Evolutionary conservation across 1,139 yeast species (phyloP).

Genomic region (Suhomyces wounanorum): DNA sequence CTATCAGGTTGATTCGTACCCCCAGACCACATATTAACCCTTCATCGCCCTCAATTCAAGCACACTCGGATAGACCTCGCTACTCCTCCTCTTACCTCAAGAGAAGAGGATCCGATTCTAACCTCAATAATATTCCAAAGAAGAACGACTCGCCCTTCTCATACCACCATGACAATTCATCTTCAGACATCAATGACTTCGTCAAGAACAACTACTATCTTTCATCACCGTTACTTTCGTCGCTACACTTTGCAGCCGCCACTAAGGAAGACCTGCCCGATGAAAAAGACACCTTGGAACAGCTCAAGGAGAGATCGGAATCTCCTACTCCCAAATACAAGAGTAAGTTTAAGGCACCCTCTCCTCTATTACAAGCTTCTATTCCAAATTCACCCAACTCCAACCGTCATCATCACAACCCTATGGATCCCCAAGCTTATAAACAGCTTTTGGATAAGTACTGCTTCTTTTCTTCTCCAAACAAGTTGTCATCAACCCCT

Average conservation of each 20-base stretch:
- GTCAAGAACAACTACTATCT: constrained; percentile 40
- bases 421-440: constrained; percentile 60
- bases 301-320: background rate
- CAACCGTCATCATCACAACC: constrained; percentile 1
- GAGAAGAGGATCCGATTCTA: constrained; percentile 37
- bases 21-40: constrained; percentile 2
- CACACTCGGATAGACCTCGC: constrained; percentile 33
- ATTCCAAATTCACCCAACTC: background rate
- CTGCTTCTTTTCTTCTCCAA: constrained; percentile 54
- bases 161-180: constrained; percentile 21
- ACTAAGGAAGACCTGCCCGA: constrained; percentile 1
- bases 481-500: background rate
- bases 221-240: constrained; percentile 42
- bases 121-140: constrained; percentile 18
- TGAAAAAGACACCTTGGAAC: background rate
- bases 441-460: constrained; percentile 69
- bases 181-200: constrained; percentile 31
- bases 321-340: constrained; percentile 12
- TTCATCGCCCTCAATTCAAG: constrained; percentile 10
- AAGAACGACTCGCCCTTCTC: background rate
- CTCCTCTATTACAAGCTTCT: background rate
- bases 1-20: constrained; percentile 44
- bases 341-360: constrained; percentile 6
- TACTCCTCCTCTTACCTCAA: constrained; percentile 44
- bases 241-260: constrained; percentile 12